Percentiles rank a stretch among this genome's conserved stretches.
Evolutionary conservation across 2,329 filamentous ascomycete species (phyloP).

Genomic region (Fusarium sp.): DNA sequence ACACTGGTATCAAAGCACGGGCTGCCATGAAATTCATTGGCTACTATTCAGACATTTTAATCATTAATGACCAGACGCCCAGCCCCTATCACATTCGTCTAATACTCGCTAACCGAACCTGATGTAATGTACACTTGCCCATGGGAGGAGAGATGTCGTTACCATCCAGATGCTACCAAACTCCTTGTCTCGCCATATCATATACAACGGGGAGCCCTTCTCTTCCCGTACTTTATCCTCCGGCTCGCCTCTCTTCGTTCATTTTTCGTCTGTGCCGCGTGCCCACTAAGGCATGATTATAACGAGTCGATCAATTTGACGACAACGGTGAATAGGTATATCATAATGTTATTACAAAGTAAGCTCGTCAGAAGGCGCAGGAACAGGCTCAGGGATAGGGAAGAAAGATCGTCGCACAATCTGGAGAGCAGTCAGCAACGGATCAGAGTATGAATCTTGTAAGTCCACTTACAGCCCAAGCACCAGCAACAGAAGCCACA

Average conservation of each 20-base stretch:
- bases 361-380: slow-evolving; percentile 47
- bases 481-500: slow-evolving; percentile 85
- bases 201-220: slow-evolving; percentile 45
- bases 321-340: slow-evolving; percentile 30
- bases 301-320: slow-evolving; percentile 32
- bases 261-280: slow-evolving; percentile 13
- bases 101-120: slow-evolving; percentile 59
- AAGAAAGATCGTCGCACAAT: slow-evolving; percentile 59
- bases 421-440: slow-evolving; percentile 40
- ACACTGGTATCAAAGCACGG: neutral
- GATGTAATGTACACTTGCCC: slow-evolving; percentile 64
- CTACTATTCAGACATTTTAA: slow-evolving; percentile 38
- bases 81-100: slow-evolving; percentile 54
- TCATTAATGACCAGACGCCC: slow-evolving; percentile 53
- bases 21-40: slow-evolving; percentile 1
- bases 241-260: slow-evolving; percentile 19
- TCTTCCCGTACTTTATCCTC: slow-evolving; percentile 31
- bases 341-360: slow-evolving; percentile 48
- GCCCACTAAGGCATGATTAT: slow-evolving; percentile 37
- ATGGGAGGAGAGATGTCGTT: slow-evolving; percentile 67
- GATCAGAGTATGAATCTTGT: neutral
- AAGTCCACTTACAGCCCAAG: slow-evolving; percentile 82
- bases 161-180: slow-evolving; percentile 51
- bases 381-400: slow-evolving; percentile 52
- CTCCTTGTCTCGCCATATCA: slow-evolving; percentile 49